Evolutionary conservation across 106 monocot species (phyloP).

Genomic region (Dactylorhiza incarnata): DNA sequence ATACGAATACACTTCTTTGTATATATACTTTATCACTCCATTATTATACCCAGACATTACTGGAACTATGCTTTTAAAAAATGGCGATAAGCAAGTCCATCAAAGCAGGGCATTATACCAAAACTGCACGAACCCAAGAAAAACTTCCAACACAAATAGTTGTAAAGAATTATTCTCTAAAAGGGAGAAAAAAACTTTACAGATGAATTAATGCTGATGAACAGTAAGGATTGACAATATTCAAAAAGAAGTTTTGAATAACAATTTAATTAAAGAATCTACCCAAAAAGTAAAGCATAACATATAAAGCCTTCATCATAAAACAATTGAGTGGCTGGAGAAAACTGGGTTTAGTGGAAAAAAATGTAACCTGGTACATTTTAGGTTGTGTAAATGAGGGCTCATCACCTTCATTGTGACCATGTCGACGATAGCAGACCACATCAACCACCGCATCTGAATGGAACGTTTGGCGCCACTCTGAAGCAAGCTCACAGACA

Average conservation of each 20-base stretch:
- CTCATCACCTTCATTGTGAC: slow-evolving; percentile 96
- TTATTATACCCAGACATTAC: too few species aligned
- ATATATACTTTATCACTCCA: too few species aligned
- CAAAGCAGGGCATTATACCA: not conserved
- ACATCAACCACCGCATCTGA: slow-evolving; percentile 89
- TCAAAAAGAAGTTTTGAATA: not conserved
- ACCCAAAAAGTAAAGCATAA: not conserved
- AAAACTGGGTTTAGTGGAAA: not conserved
- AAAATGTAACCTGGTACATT: slow-evolving; percentile 76
- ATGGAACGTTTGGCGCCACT: slow-evolving; percentile 94
- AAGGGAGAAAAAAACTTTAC: not conserved
- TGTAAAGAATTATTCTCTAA: not conserved
- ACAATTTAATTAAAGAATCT: not conserved
- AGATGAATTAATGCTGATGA: not conserved
- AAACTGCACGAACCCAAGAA: not conserved
- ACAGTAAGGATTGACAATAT: not conserved
- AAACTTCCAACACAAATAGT: not conserved
- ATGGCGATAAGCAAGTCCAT: not conserved
- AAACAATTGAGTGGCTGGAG: not conserved
- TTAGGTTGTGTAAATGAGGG: slow-evolving; percentile 92
- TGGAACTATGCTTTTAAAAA: not conserved
- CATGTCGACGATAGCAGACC: slow-evolving; percentile 86
- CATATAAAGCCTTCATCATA: not conserved
- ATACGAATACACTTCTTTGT: too few species aligned
- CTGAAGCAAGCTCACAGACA: slow-evolving; percentile 87